Conservation (phyloP, 129 eudicot genomes). For the Kitagawia praeruptora region DNA sequence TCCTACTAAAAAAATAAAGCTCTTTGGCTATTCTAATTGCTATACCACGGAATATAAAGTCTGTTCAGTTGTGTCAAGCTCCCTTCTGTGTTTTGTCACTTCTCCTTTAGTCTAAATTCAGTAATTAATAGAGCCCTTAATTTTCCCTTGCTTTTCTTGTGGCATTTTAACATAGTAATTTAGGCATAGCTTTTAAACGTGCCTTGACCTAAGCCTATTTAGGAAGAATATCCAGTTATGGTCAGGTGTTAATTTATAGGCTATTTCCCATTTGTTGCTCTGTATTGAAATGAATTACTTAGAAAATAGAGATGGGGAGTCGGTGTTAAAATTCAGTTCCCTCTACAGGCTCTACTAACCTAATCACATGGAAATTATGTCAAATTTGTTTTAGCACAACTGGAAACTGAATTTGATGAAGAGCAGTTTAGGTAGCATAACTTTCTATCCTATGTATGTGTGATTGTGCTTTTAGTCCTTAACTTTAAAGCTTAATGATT, state of each 20-base stretch:
- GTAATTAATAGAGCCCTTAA: not conserved
- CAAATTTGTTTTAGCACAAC: not conserved
- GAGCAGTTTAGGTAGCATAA: not conserved
- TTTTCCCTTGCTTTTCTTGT: not conserved
- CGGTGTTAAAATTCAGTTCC: not conserved
- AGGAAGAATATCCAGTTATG: not conserved
- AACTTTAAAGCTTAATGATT: not conserved
- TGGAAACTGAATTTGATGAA: not conserved
- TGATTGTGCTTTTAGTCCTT: not conserved
- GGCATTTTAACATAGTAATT: not conserved
- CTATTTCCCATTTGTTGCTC: not conserved
- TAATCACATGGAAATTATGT: not conserved
- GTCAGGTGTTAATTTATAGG: not conserved
- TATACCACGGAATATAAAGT: not conserved
- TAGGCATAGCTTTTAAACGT: not conserved
- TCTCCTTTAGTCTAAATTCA: not conserved
- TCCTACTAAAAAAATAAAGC: not conserved
- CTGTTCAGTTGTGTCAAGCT: not conserved
- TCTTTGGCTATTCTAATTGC: not conserved
- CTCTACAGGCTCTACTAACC: not conserved
- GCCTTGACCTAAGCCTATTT: constrained; percentile 2
- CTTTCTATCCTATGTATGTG: not conserved
- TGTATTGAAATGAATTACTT: not conserved
- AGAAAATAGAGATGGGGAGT: not conserved
- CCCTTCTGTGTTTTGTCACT: not conserved